Evolutionary conservation across 2,329 filamentous ascomycete genomes (phyloP).

Genomic region (Paecilomyces sp.): DNA sequence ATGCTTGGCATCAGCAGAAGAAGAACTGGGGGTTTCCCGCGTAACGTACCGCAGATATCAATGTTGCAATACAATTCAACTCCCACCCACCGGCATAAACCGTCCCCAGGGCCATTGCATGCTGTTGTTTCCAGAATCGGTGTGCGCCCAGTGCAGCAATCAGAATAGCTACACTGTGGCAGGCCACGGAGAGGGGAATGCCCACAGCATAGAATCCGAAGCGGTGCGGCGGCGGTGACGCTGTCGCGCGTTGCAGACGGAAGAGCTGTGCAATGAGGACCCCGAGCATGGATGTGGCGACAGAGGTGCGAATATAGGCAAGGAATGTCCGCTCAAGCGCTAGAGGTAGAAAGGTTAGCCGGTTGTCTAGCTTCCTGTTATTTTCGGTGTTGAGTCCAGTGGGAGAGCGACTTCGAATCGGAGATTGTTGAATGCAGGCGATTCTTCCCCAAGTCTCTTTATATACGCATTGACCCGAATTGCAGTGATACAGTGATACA

Average conservation of each 20-base stretch:
- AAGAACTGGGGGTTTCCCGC: no score
- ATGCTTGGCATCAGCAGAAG: not conserved
- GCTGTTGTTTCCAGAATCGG: conserved; percentile 56
- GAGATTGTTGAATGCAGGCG: no score
- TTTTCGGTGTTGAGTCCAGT: no score
- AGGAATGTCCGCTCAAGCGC: conserved; percentile 70
- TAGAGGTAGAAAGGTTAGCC: conserved; percentile 23
- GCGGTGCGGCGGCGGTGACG: conserved; percentile 28
- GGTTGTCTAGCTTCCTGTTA: not conserved
- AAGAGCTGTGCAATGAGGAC: conserved; percentile 63
- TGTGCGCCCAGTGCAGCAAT: conserved; percentile 48
- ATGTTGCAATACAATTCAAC: conserved; percentile 41
- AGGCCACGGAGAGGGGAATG: conserved; percentile 47
- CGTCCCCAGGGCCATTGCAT: conserved; percentile 51
- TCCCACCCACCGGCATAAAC: conserved; percentile 55
- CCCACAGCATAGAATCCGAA: conserved; percentile 58
- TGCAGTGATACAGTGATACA: no score
- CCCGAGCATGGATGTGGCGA: conserved; percentile 61
- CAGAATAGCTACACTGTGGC: conserved; percentile 45
- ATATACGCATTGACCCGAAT: no score
- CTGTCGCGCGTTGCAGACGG: conserved; percentile 39
- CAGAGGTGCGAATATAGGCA: conserved; percentile 63
- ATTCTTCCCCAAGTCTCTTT: no score
- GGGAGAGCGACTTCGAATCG: no score
- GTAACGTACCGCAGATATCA: conserved; percentile 43